phyloP scores from a whole-genome alignment of 2,329 filamentous ascomycete genomes.

The Fusarium euwallaceae region DNA sequence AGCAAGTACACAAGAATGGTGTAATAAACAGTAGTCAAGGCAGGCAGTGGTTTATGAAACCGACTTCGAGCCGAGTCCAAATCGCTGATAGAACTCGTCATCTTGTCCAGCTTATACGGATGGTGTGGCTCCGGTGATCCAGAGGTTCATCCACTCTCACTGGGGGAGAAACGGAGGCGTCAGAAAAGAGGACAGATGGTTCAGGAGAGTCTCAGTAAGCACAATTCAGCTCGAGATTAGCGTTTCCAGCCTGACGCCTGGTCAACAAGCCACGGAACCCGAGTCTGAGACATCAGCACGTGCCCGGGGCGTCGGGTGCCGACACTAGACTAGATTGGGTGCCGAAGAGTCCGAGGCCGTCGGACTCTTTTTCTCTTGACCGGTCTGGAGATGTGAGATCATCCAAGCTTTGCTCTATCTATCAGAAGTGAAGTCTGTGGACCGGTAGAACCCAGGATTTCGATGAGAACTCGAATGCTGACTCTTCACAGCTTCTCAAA shows the following conservation, averaged over 20 bases:
- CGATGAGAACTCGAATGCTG: rapidly evolving
- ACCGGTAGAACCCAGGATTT: too few relatives aligned
- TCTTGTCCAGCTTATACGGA: background rate
- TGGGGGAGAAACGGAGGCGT: background rate
- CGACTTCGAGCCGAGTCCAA: background rate
- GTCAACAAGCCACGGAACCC: background rate
- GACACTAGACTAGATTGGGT: background rate
- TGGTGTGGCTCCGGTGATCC: too few relatives aligned
- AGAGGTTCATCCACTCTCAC: background rate
- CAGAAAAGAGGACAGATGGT: background rate
- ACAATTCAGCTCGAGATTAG: background rate
- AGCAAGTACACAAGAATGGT: background rate
- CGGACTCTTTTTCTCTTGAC: background rate
- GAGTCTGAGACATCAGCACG: background rate
- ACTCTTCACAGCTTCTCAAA: background rate
- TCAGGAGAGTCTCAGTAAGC: background rate
- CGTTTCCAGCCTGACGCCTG: background rate
- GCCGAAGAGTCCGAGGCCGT: background rate
- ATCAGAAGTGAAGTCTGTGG: too few relatives aligned
- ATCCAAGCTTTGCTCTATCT: background rate
- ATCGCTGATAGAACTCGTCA: background rate
- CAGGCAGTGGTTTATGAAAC: background rate
- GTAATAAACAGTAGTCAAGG: background rate
- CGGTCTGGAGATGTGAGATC: background rate
- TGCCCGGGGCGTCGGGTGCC: background rate